Evolutionary conservation across 495 filamentous ascomycete species (phyloP).

Genomic region (Penicillium cataractarum): DNA sequence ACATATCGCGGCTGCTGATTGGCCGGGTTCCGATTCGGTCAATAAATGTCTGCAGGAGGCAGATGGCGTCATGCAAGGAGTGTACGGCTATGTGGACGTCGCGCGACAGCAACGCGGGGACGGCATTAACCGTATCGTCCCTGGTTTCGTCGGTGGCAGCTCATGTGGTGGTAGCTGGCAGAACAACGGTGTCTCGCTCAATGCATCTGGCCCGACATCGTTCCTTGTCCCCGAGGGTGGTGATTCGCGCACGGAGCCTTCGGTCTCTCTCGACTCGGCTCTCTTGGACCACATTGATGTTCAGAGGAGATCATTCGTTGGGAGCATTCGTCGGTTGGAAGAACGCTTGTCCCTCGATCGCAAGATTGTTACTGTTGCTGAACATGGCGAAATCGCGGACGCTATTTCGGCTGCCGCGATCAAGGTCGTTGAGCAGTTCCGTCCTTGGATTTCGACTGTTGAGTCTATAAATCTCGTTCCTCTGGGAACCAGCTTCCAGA

Average conservation of each 20-base stretch:
- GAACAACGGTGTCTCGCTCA: slow-evolving; percentile 76
- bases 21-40: slow-evolving; percentile 81
- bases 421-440: slow-evolving; percentile 82
- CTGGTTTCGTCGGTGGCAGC: slow-evolving; percentile 88
- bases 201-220: slow-evolving; percentile 69
- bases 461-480: slow-evolving; percentile 86
- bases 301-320: slow-evolving; percentile 74
- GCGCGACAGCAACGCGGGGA: slow-evolving; percentile 90
- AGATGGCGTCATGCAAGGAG: slow-evolving; percentile 89
- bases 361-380: slow-evolving; percentile 71
- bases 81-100: slow-evolving; percentile 94
- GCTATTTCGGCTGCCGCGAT: slow-evolving; percentile 71
- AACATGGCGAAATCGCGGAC: slow-evolving; percentile 75
- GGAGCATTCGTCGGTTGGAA: slow-evolving; percentile 82
- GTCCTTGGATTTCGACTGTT: slow-evolving; percentile 81
- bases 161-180: slow-evolving; percentile 88
- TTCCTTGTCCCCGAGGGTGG: slow-evolving; percentile 80
- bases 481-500: slow-evolving; percentile 74
- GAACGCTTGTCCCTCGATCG: slow-evolving; percentile 75
- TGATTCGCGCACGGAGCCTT: slow-evolving; percentile 74
- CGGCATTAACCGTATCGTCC: slow-evolving; percentile 83
- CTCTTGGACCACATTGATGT: slow-evolving; percentile 85
- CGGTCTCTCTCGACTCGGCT: slow-evolving; percentile 68
- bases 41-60: slow-evolving; percentile 95
- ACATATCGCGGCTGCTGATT: slow-evolving; percentile 96